Conservation (phyloP, 331 rosid species). For the Erythrophleum ivorense region DNA sequence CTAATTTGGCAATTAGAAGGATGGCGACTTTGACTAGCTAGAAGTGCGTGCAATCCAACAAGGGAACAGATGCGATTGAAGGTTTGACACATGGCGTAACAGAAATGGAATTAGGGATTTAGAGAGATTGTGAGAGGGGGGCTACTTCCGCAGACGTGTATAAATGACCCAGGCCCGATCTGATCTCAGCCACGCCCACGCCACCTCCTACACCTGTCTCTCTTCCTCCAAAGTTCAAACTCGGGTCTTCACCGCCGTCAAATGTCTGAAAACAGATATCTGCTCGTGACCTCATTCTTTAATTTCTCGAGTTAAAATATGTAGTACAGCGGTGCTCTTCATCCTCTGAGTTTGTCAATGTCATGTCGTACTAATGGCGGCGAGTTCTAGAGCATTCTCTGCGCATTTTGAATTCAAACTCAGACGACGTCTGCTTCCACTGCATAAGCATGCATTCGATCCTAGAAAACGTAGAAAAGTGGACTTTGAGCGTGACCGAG, state of each 20-base stretch:
- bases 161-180: conserved; percentile 42
- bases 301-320: neutral
- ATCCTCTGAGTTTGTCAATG: conserved; percentile 41
- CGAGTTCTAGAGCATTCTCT: conserved; percentile 69
- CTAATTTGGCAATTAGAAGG: too few relatives aligned
- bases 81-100: conserved; percentile 44
- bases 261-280: conserved; percentile 41
- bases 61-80: conserved; percentile 32
- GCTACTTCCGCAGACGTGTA: conserved; percentile 9
- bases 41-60: neutral
- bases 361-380: conserved; percentile 62
- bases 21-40: too few relatives aligned
- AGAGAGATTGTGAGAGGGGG: neutral
- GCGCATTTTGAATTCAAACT: conserved; percentile 65
- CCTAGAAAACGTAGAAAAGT: conserved; percentile 53
- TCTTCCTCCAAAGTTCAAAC: neutral
- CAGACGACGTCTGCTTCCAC: conserved; percentile 34
- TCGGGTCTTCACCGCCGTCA: conserved; percentile 23
- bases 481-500: conserved; percentile 29
- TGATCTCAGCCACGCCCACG: conserved; percentile 22
- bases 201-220: neutral
- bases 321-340: neutral
- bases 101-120: conserved; percentile 29
- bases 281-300: neutral
- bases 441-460: conserved; percentile 26